Conservation (phyloP, 306 rosid genomes). For the Cucumis melo region DNA sequence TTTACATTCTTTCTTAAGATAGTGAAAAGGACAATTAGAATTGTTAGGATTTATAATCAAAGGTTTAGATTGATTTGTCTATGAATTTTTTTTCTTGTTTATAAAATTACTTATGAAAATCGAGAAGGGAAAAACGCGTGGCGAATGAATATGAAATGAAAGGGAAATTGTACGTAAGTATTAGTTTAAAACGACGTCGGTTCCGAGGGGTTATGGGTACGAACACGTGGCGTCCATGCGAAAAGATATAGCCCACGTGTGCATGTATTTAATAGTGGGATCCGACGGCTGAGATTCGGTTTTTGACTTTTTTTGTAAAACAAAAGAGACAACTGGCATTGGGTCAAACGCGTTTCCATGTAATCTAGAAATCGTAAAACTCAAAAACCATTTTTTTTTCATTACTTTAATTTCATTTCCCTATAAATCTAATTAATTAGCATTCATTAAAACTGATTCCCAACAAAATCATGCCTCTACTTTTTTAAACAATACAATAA, state of each 20-base stretch:
- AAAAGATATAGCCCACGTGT: not conserved
- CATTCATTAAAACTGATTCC: not conserved
- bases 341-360: not conserved
- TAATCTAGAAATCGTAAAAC: not conserved
- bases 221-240: not conserved
- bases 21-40: no score
- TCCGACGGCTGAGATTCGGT: not conserved
- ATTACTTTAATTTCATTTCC: not conserved
- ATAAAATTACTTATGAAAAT: not conserved
- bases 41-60: no score
- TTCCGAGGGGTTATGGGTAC: not conserved
- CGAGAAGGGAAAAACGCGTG: not conserved
- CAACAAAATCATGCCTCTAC: not conserved
- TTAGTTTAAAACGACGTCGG: not conserved
- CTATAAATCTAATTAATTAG: constrained; percentile 1
- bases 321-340: not conserved
- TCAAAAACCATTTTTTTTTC: not conserved
- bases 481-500: not conserved
- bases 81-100: no score
- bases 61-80: no score
- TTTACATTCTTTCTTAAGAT: no score
- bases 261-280: not conserved
- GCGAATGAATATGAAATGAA: not conserved
- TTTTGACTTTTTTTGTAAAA: not conserved
- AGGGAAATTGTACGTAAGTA: not conserved